These are phyloP conservation scores for Curvularia sp. DNA, from an alignment of 2,329 filamentous ascomycete genomes.

Conservation along the genomic window DNA sequence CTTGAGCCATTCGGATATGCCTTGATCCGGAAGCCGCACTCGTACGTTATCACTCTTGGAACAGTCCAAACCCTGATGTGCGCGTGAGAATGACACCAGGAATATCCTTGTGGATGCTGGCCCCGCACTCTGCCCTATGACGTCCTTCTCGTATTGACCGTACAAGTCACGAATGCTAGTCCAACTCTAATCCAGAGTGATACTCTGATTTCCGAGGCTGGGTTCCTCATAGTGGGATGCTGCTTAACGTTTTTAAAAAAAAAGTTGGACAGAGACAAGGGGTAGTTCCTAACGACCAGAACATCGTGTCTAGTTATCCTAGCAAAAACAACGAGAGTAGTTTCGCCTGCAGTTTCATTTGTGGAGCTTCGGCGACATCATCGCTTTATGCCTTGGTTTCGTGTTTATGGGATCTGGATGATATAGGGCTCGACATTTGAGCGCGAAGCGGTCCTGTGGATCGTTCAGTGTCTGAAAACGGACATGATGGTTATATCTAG, in stretches of 20 bases:
- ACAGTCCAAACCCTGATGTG: slow-evolving; percentile 21
- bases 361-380: slow-evolving; percentile 55
- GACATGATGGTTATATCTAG: slow-evolving; percentile 50
- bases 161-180: slow-evolving; percentile 46
- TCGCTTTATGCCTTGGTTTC: slow-evolving; percentile 49
- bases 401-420: slow-evolving; percentile 39
- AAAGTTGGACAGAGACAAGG: slow-evolving; percentile 45
- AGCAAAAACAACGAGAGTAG: slow-evolving; percentile 56
- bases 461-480: slow-evolving; percentile 15
- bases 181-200: slow-evolving; percentile 15
- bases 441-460: slow-evolving; percentile 57
- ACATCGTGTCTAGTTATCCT: slow-evolving; percentile 57
- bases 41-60: slow-evolving; percentile 21
- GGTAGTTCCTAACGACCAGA: slow-evolving; percentile 54
- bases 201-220: slow-evolving; percentile 60
- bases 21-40: slow-evolving; percentile 7
- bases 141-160: slow-evolving; percentile 47
- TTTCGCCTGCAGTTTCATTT: slow-evolving; percentile 52
- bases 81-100: slow-evolving; percentile 44
- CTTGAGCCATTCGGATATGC: slow-evolving; percentile 33
- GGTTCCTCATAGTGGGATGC: slow-evolving; percentile 58
- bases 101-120: slow-evolving; percentile 53
- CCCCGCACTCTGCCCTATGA: slow-evolving; percentile 48
- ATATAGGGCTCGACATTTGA: slow-evolving; percentile 50
- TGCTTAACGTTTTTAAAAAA: slow-evolving; percentile 46